Conservation (phyloP, 805 yeast species). For the Cyberlindnera maritima region DNA sequence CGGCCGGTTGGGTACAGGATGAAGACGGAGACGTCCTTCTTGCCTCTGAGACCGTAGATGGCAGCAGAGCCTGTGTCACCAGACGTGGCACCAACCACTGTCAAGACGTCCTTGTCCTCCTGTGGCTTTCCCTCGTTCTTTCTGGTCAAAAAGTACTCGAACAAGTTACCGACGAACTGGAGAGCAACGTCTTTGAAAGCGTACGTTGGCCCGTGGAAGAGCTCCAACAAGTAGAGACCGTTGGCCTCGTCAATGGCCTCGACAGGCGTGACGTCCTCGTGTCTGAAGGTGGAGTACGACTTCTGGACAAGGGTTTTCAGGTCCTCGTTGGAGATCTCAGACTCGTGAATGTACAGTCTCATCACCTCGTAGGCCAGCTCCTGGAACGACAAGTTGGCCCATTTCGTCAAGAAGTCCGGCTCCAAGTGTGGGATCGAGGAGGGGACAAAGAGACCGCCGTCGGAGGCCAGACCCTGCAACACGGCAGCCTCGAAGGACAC, state of each 20-base stretch:
- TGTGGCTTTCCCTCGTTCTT: slow-evolving; percentile 55
- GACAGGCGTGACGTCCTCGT: slow-evolving; percentile 86
- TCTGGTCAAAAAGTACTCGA: slow-evolving; percentile 85
- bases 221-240: slow-evolving; percentile 75
- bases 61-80: slow-evolving; percentile 99
- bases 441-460: slow-evolving; percentile 95
- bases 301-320: slow-evolving; percentile 56
- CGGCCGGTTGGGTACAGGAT: slow-evolving; percentile 96
- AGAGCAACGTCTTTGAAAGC: slow-evolving; percentile 99
- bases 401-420: slow-evolving; percentile 51
- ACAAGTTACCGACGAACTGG: slow-evolving; percentile 95
- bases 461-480: slow-evolving; percentile 89
- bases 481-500: slow-evolving; percentile 78
- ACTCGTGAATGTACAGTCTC: slow-evolving; percentile 68
- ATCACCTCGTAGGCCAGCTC: slow-evolving; percentile 86
- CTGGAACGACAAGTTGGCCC: slow-evolving; percentile 77
- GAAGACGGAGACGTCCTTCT: slow-evolving; percentile 96
- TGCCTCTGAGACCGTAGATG: slow-evolving; percentile 94
- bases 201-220: slow-evolving; percentile 98
- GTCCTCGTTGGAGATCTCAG: slow-evolving; percentile 73
- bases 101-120: slow-evolving; percentile 70
- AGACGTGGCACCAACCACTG: slow-evolving; percentile 98
- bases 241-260: slow-evolving; percentile 53
- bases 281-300: slow-evolving; percentile 90
- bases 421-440: slow-evolving; percentile 67